phyloP scores from a whole-genome alignment of 2,329 filamentous ascomycete species.

The Blumeriella jaapii region DNA sequence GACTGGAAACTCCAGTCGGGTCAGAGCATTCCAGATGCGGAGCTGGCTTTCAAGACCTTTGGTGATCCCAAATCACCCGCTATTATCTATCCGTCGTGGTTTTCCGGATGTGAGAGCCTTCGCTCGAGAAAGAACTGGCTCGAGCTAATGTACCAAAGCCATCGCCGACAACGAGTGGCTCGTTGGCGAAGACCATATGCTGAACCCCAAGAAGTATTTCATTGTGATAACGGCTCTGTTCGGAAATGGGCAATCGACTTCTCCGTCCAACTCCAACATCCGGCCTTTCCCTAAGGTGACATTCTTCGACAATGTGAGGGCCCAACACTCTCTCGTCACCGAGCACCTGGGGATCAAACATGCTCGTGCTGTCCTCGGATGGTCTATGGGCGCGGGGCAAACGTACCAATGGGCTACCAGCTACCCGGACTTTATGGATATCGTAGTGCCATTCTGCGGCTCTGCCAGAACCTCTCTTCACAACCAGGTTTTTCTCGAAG shows the following conservation, averaged over 20 bases:
- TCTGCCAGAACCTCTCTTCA: conserved; percentile 52
- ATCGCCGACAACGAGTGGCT: conserved; percentile 69
- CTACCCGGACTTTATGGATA: conserved; percentile 45
- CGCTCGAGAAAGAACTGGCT: neutral
- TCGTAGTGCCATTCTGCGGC: conserved; percentile 55
- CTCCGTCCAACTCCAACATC: conserved; percentile 49
- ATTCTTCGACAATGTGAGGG: conserved; percentile 59
- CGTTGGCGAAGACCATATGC: conserved; percentile 35
- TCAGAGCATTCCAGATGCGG: conserved; percentile 47
- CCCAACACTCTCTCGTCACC: conserved; percentile 55
- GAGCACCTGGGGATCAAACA: conserved; percentile 48
- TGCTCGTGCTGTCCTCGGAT: conserved; percentile 51
- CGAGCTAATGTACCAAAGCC: conserved; percentile 18
- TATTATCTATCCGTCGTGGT: conserved; percentile 71
- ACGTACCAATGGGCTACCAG: conserved; percentile 48
- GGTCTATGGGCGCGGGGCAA: conserved; percentile 61
- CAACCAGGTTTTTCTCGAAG: conserved; percentile 57
- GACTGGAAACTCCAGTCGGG: conserved; percentile 58
- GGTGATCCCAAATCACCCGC: conserved; percentile 50
- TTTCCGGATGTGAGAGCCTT: conserved; percentile 39
- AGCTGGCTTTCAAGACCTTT: conserved; percentile 68
- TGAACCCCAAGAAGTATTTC: conserved; percentile 54
- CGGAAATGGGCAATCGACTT: conserved; percentile 57
- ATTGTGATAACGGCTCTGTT: conserved; percentile 60
- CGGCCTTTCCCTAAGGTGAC: conserved; percentile 49